These are phyloP conservation scores for Taxillus chinensis DNA, from an alignment of 164 flowering plant genomes.

Conservation along the genomic window DNA sequence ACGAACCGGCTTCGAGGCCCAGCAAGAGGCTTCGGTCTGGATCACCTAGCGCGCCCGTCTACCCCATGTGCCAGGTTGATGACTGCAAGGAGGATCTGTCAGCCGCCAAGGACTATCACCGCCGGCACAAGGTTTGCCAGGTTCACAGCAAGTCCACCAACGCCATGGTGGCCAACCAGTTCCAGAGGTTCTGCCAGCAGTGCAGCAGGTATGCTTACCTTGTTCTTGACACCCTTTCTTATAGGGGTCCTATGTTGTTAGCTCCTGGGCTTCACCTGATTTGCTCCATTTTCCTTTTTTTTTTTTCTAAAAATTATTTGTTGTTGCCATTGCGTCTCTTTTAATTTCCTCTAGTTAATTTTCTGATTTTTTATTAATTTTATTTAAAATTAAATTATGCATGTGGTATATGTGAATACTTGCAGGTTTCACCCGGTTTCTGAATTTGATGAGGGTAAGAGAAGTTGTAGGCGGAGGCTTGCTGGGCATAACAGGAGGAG, in stretches of 20 bases:
- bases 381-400: too few relatives aligned
- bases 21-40: conserved; percentile 65
- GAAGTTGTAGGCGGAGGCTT: conserved; percentile 90
- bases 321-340: too few relatives aligned
- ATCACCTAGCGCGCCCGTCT: conserved; percentile 39
- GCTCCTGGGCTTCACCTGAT: background rate
- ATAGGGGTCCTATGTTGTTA: too few relatives aligned
- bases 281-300: background rate
- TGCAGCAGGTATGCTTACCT: conserved; percentile 55
- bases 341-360: background rate
- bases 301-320: too few relatives aligned
- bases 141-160: conserved; percentile 69
- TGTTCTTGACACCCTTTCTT: too few relatives aligned
- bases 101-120: conserved; percentile 72
- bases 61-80: conserved; percentile 86
- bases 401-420: background rate
- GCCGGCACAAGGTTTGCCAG: conserved; percentile 86
- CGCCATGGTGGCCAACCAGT: conserved; percentile 64
- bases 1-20: conserved; percentile 23
- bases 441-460: conserved; percentile 89
- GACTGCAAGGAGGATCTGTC: conserved; percentile 69
- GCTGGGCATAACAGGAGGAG: conserved; percentile 88
- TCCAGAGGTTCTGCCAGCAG: conserved; percentile 96
- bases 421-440: conserved; percentile 78
- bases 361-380: too few relatives aligned